Conservation (phyloP, 257 asterid species). For the Fraxinus cuspidata region DNA sequence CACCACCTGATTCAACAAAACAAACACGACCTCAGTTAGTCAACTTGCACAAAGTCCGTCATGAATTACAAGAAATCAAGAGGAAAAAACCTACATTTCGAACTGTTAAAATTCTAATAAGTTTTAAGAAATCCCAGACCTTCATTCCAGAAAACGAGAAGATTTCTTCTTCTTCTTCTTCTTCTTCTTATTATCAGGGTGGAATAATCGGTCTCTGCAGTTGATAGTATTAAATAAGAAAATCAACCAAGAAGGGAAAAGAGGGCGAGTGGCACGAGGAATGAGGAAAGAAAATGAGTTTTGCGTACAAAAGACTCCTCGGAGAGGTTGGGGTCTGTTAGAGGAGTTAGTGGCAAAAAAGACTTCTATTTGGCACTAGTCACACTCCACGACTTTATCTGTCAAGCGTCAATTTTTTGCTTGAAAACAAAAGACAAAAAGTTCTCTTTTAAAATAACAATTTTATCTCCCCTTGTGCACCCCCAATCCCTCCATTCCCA, state of each 20-base stretch:
- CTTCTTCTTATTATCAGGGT: not conserved
- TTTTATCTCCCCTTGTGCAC: not conserved
- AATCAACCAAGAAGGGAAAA: not conserved
- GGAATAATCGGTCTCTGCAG: not conserved
- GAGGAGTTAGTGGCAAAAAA: not conserved
- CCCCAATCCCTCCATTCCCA: not conserved
- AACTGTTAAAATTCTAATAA: not conserved
- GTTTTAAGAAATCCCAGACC: not conserved
- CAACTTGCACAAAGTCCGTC: conserved; percentile 29
- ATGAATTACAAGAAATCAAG: not conserved
- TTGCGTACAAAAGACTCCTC: not conserved
- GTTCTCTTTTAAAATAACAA: not conserved
- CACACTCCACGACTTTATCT: not conserved
- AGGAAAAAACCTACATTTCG: not conserved
- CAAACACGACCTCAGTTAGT: conserved; percentile 29
- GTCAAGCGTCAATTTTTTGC: not conserved
- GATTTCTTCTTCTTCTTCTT: not conserved
- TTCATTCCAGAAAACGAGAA: not conserved
- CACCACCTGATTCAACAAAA: conserved; percentile 33
- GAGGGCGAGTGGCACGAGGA: not conserved
- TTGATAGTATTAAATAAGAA: not conserved
- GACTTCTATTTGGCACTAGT: not conserved
- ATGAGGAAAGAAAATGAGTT: not conserved
- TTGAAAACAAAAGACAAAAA: not conserved
- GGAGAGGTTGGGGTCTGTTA: not conserved